Evolutionary conservation across 306 rosid species (phyloP).

Genomic region (Betula pendula): DNA sequence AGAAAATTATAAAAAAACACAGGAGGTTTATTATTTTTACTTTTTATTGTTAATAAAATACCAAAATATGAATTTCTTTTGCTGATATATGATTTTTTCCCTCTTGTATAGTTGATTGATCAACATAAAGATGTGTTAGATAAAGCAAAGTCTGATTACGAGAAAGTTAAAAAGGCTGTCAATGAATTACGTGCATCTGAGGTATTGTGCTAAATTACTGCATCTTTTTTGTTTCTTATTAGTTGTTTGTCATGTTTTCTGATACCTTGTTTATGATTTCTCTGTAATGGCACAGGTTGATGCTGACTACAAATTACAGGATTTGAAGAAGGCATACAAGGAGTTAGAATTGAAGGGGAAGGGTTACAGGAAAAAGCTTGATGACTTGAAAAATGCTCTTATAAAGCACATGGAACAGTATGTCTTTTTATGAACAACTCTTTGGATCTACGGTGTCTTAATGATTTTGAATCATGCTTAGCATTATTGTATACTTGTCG

Average conservation of each 20-base stretch:
- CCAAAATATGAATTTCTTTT: neutral
- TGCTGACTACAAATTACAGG: constrained; percentile 81
- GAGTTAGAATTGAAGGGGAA: constrained; percentile 79
- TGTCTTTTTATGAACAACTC: constrained; percentile 29
- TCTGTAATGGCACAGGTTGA: constrained; percentile 62
- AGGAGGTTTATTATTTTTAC: constrained; percentile 55
- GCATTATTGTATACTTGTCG: constrained; percentile 27
- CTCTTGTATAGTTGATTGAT: constrained; percentile 58
- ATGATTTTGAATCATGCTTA: constrained; percentile 26
- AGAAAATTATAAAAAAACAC: constrained; percentile 61
- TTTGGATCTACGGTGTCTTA: constrained; percentile 5
- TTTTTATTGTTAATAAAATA: constrained; percentile 1
- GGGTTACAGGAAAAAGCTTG: constrained; percentile 71
- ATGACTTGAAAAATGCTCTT: constrained; percentile 69
- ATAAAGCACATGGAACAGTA: constrained; percentile 93
- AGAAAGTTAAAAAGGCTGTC: constrained; percentile 62
- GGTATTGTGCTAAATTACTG: constrained; percentile 45
- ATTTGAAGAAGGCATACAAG: constrained; percentile 69
- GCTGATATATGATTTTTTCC: constrained; percentile 23
- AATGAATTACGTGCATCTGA: constrained; percentile 82
- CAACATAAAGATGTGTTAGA: constrained; percentile 64
- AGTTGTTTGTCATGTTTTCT: neutral
- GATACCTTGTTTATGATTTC: neutral
- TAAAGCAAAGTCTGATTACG: constrained; percentile 62
- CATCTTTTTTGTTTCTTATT: constrained; percentile 15